Conservation (phyloP, 441 rosid genomes). For the Pelargonium hybrid region DNA sequence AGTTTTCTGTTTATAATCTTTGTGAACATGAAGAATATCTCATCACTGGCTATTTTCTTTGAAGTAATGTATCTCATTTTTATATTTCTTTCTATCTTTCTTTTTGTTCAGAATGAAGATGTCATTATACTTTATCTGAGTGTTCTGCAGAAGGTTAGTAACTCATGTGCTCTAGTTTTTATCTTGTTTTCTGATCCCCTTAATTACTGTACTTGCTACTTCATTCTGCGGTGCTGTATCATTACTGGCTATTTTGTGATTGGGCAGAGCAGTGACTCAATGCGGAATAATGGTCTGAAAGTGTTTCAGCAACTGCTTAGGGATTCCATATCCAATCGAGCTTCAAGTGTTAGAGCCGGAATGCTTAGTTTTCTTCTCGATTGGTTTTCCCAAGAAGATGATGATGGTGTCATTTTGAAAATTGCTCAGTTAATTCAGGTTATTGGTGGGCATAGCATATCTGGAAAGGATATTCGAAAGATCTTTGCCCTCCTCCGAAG, state of each 20-base stretch:
- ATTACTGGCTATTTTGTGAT: slow-evolving; percentile 45
- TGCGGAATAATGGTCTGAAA: slow-evolving; percentile 80
- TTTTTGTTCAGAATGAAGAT: slow-evolving; percentile 81
- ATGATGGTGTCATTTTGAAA: slow-evolving; percentile 67
- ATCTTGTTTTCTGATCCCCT: slow-evolving; percentile 10
- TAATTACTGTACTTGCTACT: neutral
- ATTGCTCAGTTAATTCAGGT: slow-evolving; percentile 86
- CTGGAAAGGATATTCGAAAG: slow-evolving; percentile 98
- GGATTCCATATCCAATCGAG: slow-evolving; percentile 91
- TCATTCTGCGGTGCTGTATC: slow-evolving; percentile 21
- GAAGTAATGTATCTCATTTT: slow-evolving; percentile 18
- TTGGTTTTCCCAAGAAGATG: slow-evolving; percentile 87
- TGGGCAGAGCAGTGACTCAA: slow-evolving; percentile 99
- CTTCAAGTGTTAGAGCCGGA: slow-evolving; percentile 95
- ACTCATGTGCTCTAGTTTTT: slow-evolving; percentile 21
- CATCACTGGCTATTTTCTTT: slow-evolving; percentile 5
- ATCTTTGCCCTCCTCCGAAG: slow-evolving; percentile 95
- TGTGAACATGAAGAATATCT: neutral
- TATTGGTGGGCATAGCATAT: slow-evolving; percentile 97
- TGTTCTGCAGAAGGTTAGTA: slow-evolving; percentile 94
- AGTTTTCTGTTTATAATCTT: neutral
- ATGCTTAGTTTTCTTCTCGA: slow-evolving; percentile 94
- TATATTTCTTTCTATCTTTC: slow-evolving; percentile 18
- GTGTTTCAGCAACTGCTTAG: slow-evolving; percentile 77
- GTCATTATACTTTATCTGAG: slow-evolving; percentile 86